Evolutionary conservation across 2,329 filamentous ascomycete genomes (phyloP).

Genomic region (Epichloe scottii): DNA sequence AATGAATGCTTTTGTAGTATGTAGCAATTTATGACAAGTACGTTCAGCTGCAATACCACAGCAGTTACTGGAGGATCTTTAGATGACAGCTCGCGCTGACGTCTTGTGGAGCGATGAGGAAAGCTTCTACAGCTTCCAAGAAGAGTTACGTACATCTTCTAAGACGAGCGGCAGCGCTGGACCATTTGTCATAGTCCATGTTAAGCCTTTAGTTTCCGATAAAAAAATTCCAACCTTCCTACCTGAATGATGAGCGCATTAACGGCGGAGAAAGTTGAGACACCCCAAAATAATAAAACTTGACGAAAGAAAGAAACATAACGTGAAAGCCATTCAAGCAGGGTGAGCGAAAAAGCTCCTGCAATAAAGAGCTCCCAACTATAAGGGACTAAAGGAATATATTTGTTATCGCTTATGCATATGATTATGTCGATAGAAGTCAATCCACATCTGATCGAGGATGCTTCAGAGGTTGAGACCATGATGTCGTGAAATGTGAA

Average conservation of each 20-base stretch:
- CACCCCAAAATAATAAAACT: background rate
- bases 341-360: background rate
- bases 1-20: no score
- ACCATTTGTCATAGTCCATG: background rate
- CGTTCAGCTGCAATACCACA: background rate
- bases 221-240: background rate
- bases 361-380: no score
- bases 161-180: background rate
- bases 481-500: constrained; percentile 10
- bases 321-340: background rate
- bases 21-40: no score
- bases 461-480: background rate
- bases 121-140: background rate
- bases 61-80: background rate
- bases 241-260: no score
- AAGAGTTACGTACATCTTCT: background rate
- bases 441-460: background rate
- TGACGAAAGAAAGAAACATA: background rate
- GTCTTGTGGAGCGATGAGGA: background rate
- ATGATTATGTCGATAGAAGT: background rate
- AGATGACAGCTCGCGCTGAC: background rate
- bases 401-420: background rate
- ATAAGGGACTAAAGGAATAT: background rate
- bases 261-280: background rate
- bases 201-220: background rate